These are phyloP conservation scores for Discostella stelligera DNA, from an alignment of 352 stramenopile species.

Conservation along the genomic window DNA sequence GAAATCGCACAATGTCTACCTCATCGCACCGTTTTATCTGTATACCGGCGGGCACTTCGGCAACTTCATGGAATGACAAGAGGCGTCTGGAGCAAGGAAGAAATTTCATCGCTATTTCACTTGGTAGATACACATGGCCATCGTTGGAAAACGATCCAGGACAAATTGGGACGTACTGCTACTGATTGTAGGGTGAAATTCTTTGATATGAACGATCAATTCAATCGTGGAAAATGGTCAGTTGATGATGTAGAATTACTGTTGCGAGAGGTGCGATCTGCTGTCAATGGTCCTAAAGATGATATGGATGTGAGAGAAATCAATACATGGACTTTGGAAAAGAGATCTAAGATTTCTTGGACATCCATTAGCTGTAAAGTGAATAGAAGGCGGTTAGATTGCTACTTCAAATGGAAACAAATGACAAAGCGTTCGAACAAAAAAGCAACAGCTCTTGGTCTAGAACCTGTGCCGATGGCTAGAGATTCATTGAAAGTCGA, in stretches of 20 bases:
- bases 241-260: slow-evolving; percentile 95
- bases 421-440: slow-evolving; percentile 47
- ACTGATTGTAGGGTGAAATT: slow-evolving; percentile 75
- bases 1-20: slow-evolving; percentile 75
- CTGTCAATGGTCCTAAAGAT: slow-evolving; percentile 36
- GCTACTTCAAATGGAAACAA: slow-evolving; percentile 52
- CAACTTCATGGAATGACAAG: slow-evolving; percentile 68
- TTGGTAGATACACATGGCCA: slow-evolving; percentile 61
- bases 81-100: slow-evolving; percentile 64
- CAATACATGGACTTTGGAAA: slow-evolving; percentile 49
- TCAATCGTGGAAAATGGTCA: slow-evolving; percentile 79
- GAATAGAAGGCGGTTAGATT: slow-evolving; percentile 30
- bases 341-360: slow-evolving; percentile 66
- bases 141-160: slow-evolving; percentile 66
- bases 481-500: slow-evolving; percentile 33
- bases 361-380: slow-evolving; percentile 50
- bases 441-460: slow-evolving; percentile 25
- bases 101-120: slow-evolving; percentile 47
- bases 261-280: slow-evolving; percentile 88
- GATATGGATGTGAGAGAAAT: slow-evolving; percentile 59
- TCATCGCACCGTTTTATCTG: slow-evolving; percentile 67
- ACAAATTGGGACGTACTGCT: slow-evolving; percentile 64
- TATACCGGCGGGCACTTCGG: slow-evolving; percentile 71
- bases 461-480: slow-evolving; percentile 39
- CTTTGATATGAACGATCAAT: slow-evolving; percentile 57